These are phyloP conservation scores for Wickerhamomyces bovis DNA, from an alignment of 805 yeast genomes.

Conservation along the genomic window DNA sequence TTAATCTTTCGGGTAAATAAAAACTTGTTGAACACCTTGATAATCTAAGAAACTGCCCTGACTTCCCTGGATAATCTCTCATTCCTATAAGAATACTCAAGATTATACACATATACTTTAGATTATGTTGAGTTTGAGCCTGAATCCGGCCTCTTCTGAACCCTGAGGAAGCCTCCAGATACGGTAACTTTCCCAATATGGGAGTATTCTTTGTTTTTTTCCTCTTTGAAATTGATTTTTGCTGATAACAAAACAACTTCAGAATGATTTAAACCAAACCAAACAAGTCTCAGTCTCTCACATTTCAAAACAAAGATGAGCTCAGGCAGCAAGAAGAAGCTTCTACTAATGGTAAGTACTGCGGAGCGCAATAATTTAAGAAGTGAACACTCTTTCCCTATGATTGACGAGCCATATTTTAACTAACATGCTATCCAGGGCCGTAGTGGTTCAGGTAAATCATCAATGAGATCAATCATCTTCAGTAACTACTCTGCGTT, in stretches of 20 bases:
- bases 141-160: too few species aligned
- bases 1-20: neutral
- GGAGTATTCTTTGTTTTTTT: neutral
- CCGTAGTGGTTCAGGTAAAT: conserved; percentile 94
- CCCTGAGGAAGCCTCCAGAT: neutral
- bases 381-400: neutral
- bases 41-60: too few species aligned
- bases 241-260: neutral
- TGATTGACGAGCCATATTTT: too few species aligned
- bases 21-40: too few species aligned
- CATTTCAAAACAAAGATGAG: conserved; percentile 18
- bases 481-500: conserved; percentile 95
- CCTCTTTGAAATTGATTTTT: neutral
- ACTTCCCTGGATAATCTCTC: too few species aligned
- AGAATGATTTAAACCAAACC: too few species aligned
- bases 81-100: too few species aligned
- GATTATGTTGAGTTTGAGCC: too few species aligned
- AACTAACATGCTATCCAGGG: conserved; percentile 43
- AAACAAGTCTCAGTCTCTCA: too few species aligned
- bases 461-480: conserved; percentile 94
- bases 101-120: too few species aligned
- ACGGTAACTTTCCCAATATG: neutral
- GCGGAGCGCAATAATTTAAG: neutral
- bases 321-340: conserved; percentile 47
- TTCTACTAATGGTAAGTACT: conserved; percentile 47